A percentile compares a stretch with the other conserved stretches of the same genome.
These are phyloP conservation scores for Thraustochytrium sp. DNA, from an alignment of 352 stramenopile species.

Conservation along the genomic window DNA sequence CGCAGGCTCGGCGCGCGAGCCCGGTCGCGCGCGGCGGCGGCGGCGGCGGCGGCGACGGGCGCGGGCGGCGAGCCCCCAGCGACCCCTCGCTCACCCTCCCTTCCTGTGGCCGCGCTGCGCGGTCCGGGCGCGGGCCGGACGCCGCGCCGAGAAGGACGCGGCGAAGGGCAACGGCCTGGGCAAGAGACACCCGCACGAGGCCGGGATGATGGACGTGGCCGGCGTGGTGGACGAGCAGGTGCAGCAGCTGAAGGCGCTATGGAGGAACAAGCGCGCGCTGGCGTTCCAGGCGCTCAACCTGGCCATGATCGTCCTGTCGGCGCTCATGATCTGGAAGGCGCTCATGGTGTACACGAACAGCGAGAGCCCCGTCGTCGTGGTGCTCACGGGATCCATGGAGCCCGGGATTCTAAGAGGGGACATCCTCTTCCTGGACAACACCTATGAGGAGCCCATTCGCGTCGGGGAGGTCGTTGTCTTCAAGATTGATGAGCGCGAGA, in stretches of 20 bases:
- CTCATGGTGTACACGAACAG: constrained; percentile 92
- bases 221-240: constrained; percentile 75
- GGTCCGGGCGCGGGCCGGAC: background rate
- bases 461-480: constrained; percentile 77
- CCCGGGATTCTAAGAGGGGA: constrained; percentile 97
- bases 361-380: constrained; percentile 96
- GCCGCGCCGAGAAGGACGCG: background rate
- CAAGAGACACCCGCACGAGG: no score
- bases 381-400: constrained; percentile 89
- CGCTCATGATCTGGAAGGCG: constrained; percentile 98
- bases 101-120: background rate
- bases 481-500: constrained; percentile 95
- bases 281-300: constrained; percentile 94
- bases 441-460: constrained; percentile 67
- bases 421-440: constrained; percentile 97
- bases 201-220: constrained; percentile 49
- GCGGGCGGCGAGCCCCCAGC: no score
- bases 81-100: no score
- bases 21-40: no score
- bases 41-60: no score
- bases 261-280: constrained; percentile 94
- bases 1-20: no score
- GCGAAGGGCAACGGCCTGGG: background rate
- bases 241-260: constrained; percentile 94
- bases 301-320: constrained; percentile 96